A percentile compares a stretch with the other conserved stretches of the same genome.
Evolutionary conservation across 2,329 filamentous ascomycete genomes (phyloP).

Genomic region (Colletotrichum tamarilloi): DNA sequence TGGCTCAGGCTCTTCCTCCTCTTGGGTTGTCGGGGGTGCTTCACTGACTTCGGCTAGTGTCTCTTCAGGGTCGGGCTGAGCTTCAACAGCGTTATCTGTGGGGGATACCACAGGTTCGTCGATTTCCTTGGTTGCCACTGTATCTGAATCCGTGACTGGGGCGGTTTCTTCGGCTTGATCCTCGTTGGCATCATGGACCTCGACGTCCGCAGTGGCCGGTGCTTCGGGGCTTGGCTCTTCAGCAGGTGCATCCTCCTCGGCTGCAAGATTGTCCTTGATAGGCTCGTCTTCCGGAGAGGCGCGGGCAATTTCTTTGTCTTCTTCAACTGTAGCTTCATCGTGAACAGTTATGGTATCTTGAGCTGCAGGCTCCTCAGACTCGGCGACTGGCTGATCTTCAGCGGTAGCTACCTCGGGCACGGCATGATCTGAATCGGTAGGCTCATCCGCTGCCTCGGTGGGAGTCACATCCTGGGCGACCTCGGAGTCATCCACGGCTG

Average conservation of each 20-base stretch:
- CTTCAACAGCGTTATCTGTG: conserved; percentile 41
- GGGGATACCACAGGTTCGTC: neutral
- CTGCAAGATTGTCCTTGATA: neutral
- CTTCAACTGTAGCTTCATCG: neutral
- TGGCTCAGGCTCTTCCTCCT: conserved; percentile 25
- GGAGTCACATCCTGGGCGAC: neutral
- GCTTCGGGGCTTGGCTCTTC: neutral
- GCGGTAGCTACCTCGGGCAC: neutral
- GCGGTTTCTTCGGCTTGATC: neutral
- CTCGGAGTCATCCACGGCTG: neutral
- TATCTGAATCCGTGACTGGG: neutral
- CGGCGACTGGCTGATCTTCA: neutral
- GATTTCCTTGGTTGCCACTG: neutral
- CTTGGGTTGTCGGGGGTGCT: conserved; percentile 13
- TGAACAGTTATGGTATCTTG: neutral
- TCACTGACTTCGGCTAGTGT: conserved; percentile 29
- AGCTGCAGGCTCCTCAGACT: neutral
- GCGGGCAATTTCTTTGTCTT: neutral
- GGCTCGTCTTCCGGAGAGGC: too few species aligned
- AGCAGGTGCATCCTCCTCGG: neutral
- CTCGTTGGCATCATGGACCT: neutral
- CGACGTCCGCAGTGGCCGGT: neutral
- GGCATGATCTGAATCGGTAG: neutral
- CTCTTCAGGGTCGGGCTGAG: conserved; percentile 42
- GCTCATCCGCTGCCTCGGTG: neutral